Percentiles rank a stretch among this genome's conserved stretches.
These are phyloP conservation scores for Coemansia sp. DNA, from an alignment of 192 early-diverging fungal species.

Conservation along the genomic window DNA sequence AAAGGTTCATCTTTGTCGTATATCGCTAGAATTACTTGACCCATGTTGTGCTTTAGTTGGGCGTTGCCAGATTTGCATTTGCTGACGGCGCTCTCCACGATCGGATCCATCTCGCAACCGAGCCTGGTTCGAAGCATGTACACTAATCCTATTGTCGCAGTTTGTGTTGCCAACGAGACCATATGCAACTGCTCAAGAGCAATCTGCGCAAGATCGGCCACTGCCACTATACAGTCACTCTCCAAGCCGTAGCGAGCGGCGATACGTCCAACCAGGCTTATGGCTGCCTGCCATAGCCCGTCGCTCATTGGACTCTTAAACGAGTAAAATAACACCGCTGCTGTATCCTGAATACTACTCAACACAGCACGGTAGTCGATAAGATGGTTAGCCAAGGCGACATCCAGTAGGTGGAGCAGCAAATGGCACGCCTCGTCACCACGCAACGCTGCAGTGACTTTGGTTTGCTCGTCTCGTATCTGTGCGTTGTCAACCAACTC, in stretches of 20 bases:
- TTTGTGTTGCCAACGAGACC: conserved; percentile 6
- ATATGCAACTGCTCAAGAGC: conserved; percentile 2
- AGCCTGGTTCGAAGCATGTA: conserved; percentile 11
- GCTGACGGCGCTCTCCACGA: conserved; percentile 7
- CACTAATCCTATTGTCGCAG: conserved; percentile 15
- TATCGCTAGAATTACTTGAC: conserved; percentile 15
- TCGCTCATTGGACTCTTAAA: not conserved
- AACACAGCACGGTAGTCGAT: conserved; percentile 4
- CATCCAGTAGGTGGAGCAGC: conserved; percentile 26
- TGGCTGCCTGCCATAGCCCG: conserved; percentile 20
- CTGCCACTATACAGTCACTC: not conserved
- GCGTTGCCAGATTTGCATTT: not conserved
- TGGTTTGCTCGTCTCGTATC: not conserved
- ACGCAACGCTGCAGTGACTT: conserved; percentile 4
- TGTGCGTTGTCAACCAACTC: not conserved
- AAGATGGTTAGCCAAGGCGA: conserved; percentile 10
- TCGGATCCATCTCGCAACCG: not conserved
- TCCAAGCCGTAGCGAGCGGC: not conserved
- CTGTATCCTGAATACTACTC: conserved; percentile 9
- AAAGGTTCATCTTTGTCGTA: conserved; percentile 4
- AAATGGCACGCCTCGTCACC: conserved; percentile 18
- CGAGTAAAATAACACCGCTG: not conserved
- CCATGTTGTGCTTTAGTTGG: conserved; percentile 14
- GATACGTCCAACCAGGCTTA: conserved; percentile 17
- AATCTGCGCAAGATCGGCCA: conserved; percentile 4